These are phyloP conservation scores for Juncus effusus DNA, from an alignment of 176 grass and related monocot genomes.

Conservation along the genomic window DNA sequence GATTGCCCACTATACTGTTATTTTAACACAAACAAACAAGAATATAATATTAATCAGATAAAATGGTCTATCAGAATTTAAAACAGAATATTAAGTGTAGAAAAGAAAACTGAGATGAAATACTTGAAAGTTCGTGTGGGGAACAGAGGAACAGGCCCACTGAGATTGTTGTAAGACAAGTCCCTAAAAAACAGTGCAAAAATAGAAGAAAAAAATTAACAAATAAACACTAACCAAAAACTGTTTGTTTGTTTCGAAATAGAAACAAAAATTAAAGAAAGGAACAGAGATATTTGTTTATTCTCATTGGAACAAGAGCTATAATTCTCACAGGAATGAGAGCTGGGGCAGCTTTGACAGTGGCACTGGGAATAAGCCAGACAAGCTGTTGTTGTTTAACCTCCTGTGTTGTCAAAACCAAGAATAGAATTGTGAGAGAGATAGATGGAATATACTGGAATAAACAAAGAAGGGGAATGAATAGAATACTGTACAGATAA, in stretches of 20 bases:
- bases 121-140: slow-evolving; percentile 86
- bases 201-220: neutral
- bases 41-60: slow-evolving; percentile 2
- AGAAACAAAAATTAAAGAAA: slow-evolving; percentile 22
- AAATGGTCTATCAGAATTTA: neutral
- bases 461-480: neutral
- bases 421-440: neutral
- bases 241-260: slow-evolving; percentile 1
- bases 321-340: slow-evolving; percentile 54
- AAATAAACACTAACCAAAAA: slow-evolving; percentile 2
- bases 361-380: slow-evolving; percentile 60
- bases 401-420: slow-evolving; percentile 37
- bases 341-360: slow-evolving; percentile 72
- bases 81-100: slow-evolving; percentile 22
- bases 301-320: slow-evolving; percentile 1
- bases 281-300: neutral
- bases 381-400: slow-evolving; percentile 97
- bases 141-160: slow-evolving; percentile 62
- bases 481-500: slow-evolving; percentile 49
- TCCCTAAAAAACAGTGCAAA: slow-evolving; percentile 49
- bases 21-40: neutral
- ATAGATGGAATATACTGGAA: neutral
- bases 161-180: slow-evolving; percentile 94
- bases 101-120: slow-evolving; percentile 1
- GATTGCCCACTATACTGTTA: slow-evolving; percentile 80